Evolutionary conservation across 345 rosid genomes (phyloP), one percentile per base, ranked within the genome.

Genomic region (Salix exigua): DNA sequence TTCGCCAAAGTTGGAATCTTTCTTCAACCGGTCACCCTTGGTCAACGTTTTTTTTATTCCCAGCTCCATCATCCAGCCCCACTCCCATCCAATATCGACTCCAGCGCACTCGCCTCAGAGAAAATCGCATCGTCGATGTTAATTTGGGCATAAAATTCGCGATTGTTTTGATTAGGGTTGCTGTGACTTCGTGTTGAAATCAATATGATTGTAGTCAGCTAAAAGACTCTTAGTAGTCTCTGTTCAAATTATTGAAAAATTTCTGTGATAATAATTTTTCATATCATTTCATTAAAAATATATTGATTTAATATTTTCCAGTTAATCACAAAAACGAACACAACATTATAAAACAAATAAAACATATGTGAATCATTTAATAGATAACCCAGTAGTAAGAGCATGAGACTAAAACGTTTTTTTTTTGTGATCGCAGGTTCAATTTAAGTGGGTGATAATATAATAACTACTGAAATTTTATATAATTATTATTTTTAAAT

Each of bases 401-500:
- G 31, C 0, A 0, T 30, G 0, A 0, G 31, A 30, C 31, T 30
- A 30, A 30, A 30, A 0, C n/a, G n/a, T 2, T 30, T 30, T 30
- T 30, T 30, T 30, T 2, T 30, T 1, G 31, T 30, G 0, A 26
- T n/a, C n/a, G n/a, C n/a, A 1, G 28, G 30, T 31, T 31, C 33
- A 3, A 31, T 31, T 0, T 0, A 31, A 5, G 0, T 33, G 0
- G 0, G 5, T 33, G 6, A 4, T 33, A 5, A 33, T 33, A 33
- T 33, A 0, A 33, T 33, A 0, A 0, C 0, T 33, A 33, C 4
- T 0, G 4, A 33, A 33, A 0, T 5, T 33, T 33, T 33, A 33
- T 0, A 33, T 33, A 33, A 5, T 33, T 0, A 33, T 33, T 33
- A 33, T 5, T 33, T 33, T 33, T 33, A 33, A 33, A 33, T 0